Base-by-base conservation (phyloP, 2,329 filamentous ascomycete genomes). In the Curvularia spicifera region DNA sequence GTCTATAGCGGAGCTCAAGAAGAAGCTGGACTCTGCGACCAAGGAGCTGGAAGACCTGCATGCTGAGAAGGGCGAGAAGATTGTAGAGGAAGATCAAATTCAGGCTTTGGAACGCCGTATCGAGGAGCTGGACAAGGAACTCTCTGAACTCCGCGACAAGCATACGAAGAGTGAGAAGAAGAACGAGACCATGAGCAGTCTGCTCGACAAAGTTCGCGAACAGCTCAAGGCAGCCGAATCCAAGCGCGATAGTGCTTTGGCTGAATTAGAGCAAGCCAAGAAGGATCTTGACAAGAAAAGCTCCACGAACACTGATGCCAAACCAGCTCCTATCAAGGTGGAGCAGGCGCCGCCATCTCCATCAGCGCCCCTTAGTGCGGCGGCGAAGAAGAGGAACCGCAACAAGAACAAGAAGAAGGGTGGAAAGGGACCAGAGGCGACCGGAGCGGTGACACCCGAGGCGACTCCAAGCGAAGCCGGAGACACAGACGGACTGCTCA, bases 321-420 rank as follows among this genome's bases (percentile, higher is more conserved):
- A 40, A 12, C 47, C 47, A 29, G 15, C 33, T 7, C 26, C 61
- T 13, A 37, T 33, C 29, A 61, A 67, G 42, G 37, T 61, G 6
- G 54, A 66, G 22, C 52, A 59, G 6, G 28, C 54, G 2, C 54
- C 57, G 28, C 60, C 65, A 39, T 59, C 68, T 6, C 64, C 73
- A 53, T 40, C 68, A 12, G 45, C 59, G 6, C 56, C 63, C 26
- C 71, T 74, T 3, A 72, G 78, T 13, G 76, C 71, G 13, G 76
- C 80, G 10, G 79, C 79, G 58, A 94, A 93, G 79, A 96, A 92
- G 76, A 96, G 91, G 76, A 96, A 93, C 64, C 53, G 53, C 15
- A 81, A 81, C 65, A 81, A 91, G 74, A 96, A 94, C 81, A 97
- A 96, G 84, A 90, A 89, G 78, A 94, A 93, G 81, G 87, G 85